Evolutionary conservation across 352 stramenopile species (phyloP).

Genomic region (Pythium pyrilobum): DNA sequence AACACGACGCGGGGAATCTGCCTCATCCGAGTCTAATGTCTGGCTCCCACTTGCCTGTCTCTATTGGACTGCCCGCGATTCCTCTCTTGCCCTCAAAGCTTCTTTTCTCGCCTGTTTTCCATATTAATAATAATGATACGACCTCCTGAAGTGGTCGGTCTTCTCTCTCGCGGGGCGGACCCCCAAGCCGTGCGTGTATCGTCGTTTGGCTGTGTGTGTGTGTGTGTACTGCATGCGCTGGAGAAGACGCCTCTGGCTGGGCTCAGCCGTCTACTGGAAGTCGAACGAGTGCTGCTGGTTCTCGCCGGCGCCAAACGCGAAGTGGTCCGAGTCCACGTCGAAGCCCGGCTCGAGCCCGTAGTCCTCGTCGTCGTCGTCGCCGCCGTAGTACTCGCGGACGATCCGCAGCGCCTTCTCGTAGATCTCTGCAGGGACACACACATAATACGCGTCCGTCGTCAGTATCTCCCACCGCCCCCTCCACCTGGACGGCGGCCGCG

Average conservation of each 20-base stretch:
- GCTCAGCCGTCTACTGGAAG: constrained; percentile 16
- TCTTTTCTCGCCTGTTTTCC: neutral
- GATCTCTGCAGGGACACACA: constrained; percentile 46
- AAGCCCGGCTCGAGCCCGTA: constrained; percentile 44
- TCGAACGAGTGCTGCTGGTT: constrained; percentile 15
- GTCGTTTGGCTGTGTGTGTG: too few relatives aligned
- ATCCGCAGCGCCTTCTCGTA: constrained; percentile 95
- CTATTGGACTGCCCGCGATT: neutral
- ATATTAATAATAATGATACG: constrained; percentile 25
- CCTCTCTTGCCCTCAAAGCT: neutral
- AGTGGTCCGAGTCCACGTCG: constrained; percentile 47
- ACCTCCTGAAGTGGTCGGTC: neutral
- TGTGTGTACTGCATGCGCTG: too few relatives aligned
- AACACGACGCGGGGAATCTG: too few relatives aligned
- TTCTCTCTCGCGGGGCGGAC: too few relatives aligned
- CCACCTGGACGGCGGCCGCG: too few relatives aligned
- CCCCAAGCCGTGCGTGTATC: too few relatives aligned
- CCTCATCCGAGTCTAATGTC: too few relatives aligned
- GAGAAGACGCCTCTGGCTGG: too few relatives aligned
- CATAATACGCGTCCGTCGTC: neutral
- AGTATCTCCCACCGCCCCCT: neutral
- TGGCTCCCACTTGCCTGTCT: neutral
- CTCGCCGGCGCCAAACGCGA: constrained; percentile 50
- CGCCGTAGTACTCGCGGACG: constrained; percentile 96
- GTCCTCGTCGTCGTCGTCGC: constrained; percentile 96